Conservation (phyloP, 2,329 filamentous ascomycete species). For the Polytolypa hystricis region DNA sequence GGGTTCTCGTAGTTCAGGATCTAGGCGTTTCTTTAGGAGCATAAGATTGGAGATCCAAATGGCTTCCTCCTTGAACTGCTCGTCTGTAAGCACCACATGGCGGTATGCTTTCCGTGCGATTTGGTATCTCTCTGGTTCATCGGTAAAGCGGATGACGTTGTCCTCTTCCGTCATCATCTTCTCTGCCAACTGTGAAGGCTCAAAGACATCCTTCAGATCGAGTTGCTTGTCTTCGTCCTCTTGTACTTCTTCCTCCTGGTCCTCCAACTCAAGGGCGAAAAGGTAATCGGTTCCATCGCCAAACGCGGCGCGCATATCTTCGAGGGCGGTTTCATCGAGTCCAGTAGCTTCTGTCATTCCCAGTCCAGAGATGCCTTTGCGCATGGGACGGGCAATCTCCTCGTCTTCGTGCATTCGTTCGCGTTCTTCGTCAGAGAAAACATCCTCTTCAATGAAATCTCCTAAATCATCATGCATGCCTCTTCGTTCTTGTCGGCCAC, state of each 20-base stretch:
- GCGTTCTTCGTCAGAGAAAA: conserved; percentile 72
- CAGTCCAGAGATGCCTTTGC: conserved; percentile 55
- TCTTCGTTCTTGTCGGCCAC: conserved; percentile 40
- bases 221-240: conserved; percentile 71
- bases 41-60: conserved; percentile 85
- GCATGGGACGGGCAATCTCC: conserved; percentile 73
- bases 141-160: conserved; percentile 74
- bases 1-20: conserved; percentile 60
- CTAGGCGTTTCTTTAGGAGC: conserved; percentile 73
- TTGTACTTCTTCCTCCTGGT: conserved; percentile 67
- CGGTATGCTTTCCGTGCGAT: conserved; percentile 82
- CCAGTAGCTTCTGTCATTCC: conserved; percentile 68
- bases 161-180: conserved; percentile 93
- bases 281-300: conserved; percentile 92
- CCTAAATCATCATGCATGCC: conserved; percentile 69
- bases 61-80: conserved; percentile 82
- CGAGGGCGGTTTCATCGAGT: conserved; percentile 81
- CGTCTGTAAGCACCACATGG: conserved; percentile 64
- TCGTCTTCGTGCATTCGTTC: conserved; percentile 70
- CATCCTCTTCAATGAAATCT: conserved; percentile 95
- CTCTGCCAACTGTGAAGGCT: conserved; percentile 87
- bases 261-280: conserved; percentile 83
- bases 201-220: conserved; percentile 95
- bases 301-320: conserved; percentile 94
- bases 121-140: conserved; percentile 91